phyloP scores from a whole-genome alignment of 1,284 basidiomycete species.

The Cerioporus squamosus region DNA sequence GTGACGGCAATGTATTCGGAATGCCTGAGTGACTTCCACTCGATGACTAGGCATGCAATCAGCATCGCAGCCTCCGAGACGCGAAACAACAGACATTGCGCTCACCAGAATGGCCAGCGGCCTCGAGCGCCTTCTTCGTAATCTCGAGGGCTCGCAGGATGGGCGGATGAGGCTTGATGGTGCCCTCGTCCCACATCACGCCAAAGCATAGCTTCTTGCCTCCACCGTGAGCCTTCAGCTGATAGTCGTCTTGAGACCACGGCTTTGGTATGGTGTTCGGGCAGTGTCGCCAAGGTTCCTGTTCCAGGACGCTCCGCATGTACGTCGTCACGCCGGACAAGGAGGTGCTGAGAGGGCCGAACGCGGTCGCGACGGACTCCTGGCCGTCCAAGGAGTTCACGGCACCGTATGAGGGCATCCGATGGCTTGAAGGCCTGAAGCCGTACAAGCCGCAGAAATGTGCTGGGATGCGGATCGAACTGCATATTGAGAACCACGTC shows the following conservation, averaged over 20 bases:
- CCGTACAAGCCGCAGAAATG: constrained; percentile 82
- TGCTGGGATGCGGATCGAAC: constrained; percentile 69
- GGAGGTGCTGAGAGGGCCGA: constrained; percentile 27
- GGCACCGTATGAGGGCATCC: constrained; percentile 26
- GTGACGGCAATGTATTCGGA: constrained; percentile 17
- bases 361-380: constrained; percentile 20
- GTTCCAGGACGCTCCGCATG: constrained; percentile 19
- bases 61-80: neutral
- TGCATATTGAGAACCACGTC: neutral
- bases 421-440: constrained; percentile 61
- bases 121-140: constrained; percentile 47
- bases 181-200: constrained; percentile 50
- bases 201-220: constrained; percentile 46
- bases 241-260: constrained; percentile 28
- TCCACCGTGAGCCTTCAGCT: constrained; percentile 40
- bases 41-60: constrained; percentile 33
- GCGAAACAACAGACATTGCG: neutral
- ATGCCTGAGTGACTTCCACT: constrained; percentile 45
- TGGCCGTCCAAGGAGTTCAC: constrained; percentile 29
- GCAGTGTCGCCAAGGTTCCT: constrained; percentile 27
- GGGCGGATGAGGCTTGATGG: constrained; percentile 54
- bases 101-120: constrained; percentile 49
- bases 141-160: constrained; percentile 50
- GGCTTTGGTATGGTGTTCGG: constrained; percentile 26
- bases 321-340: constrained; percentile 25